Evolutionary conservation across 140 eudicot species (phyloP).

Genomic region (Flaveria floridana): DNA sequence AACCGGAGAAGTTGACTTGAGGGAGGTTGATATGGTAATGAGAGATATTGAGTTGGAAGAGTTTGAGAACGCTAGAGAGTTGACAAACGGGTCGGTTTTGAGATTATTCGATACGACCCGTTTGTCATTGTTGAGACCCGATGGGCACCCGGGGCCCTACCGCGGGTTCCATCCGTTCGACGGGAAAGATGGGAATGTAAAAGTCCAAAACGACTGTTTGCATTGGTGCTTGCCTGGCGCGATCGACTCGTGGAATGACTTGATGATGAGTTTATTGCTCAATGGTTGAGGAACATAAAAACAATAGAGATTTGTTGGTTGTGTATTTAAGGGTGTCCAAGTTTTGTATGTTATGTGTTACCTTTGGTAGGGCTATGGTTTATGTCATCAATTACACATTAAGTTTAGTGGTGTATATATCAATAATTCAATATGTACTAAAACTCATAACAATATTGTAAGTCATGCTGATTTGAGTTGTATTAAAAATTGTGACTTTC

Average conservation of each 20-base stretch:
- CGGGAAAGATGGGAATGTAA: constrained; percentile 41
- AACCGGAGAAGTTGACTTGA: constrained; percentile 48
- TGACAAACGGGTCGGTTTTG: constrained; percentile 34
- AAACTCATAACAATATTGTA: background rate
- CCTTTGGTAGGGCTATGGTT: background rate
- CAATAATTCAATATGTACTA: background rate
- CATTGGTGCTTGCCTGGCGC: constrained; percentile 99
- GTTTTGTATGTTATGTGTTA: background rate
- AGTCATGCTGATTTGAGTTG: too few species aligned
- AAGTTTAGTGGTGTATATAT: background rate
- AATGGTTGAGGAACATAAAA: constrained; percentile 11
- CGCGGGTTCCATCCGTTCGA: constrained; percentile 63
- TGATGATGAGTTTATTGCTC: constrained; percentile 52
- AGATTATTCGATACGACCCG: constrained; percentile 61
- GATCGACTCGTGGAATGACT: constrained; percentile 84
- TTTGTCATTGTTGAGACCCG: constrained; percentile 72
- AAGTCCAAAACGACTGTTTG: constrained; percentile 74
- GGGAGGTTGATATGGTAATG: constrained; percentile 47
- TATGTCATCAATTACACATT: background rate
- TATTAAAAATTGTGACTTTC: too few species aligned
- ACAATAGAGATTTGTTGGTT: background rate
- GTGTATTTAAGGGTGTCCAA: background rate
- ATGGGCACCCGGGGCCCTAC: constrained; percentile 93
- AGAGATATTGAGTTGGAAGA: constrained; percentile 67
- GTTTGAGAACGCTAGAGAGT: constrained; percentile 30